Evolutionary conservation across 208 protist genomes (phyloP), one percentile per base, ranked within the genome.

Genomic region (Leishmania mexicana): DNA sequence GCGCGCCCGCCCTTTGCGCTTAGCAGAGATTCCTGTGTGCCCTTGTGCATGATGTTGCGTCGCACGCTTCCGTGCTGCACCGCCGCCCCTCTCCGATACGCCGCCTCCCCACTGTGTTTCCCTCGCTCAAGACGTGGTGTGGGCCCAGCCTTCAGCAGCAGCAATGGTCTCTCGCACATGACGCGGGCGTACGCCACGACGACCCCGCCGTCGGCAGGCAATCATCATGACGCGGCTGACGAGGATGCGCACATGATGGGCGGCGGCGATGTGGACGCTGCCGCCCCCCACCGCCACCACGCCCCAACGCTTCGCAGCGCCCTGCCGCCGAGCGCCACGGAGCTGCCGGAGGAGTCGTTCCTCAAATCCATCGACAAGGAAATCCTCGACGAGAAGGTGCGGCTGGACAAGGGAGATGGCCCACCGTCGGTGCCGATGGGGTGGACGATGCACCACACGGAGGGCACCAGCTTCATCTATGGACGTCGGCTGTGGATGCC

Each of bases 281-380:
- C 45, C 40, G 70, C 70, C 70, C 45, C 45, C 28, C 11, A 74
- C 3, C 75, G 15, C 24, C n/a, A 38, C 13, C 57, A 85, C 83
- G 42, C 79, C 1, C 79, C 92, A 35, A 87, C 90, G 24, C 81
- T 89, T 7, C 92, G 92, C 17, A 81, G 68, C 24, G 78, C 88
- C 4, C 81, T 91, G 15, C 87, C 92, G 6, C 94, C 92, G 10
- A 89, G 82, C 42, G 92, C 86, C 11, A 72, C 88, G 8, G 89
- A 93, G 31, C 83, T 94, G 75, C 91, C 94, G 0, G 91, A 95
- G 78, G 78, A 70, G 31, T 85, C 84, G 67, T 92, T 97, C 65
- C 81, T 97, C 13, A 93, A 95, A 82, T 97, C 92, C 78, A 91
- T 97, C 60, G 88, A 95, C 51, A 97, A 97, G 76, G 94, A 97